Evolutionary conservation across 2,329 filamentous ascomycete species (phyloP).

Genomic region (Fusarium dimerum): DNA sequence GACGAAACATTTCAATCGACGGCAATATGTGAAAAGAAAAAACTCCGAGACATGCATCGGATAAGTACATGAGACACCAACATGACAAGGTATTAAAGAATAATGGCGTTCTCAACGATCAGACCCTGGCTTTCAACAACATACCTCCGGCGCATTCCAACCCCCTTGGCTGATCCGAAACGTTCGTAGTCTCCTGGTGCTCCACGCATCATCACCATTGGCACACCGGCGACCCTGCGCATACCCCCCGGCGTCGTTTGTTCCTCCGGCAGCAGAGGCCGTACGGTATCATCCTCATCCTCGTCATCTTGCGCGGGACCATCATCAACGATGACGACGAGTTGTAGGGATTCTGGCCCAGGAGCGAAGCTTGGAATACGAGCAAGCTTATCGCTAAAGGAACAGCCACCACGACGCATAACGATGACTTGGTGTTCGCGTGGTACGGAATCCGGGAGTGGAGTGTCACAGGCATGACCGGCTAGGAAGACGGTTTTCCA

Average conservation of each 20-base stretch:
- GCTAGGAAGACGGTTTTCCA: slow-evolving; percentile 75
- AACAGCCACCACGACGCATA: slow-evolving; percentile 79
- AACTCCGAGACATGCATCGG: slow-evolving; percentile 26
- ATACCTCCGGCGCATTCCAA: slow-evolving; percentile 79
- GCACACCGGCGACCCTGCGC: slow-evolving; percentile 69
- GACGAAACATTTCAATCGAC: no score
- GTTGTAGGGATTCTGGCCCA: slow-evolving; percentile 62
- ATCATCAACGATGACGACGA: slow-evolving; percentile 77
- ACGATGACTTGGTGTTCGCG: slow-evolving; percentile 75
- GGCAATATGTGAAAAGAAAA: no score
- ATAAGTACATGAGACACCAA: no score
- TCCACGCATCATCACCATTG: slow-evolving; percentile 81
- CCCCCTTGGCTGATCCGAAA: slow-evolving; percentile 61
- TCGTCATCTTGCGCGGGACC: slow-evolving; percentile 35
- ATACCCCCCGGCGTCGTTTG: slow-evolving; percentile 74
- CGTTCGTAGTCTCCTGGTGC: slow-evolving; percentile 61
- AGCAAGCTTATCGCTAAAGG: slow-evolving; percentile 77
- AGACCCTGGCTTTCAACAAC: slow-evolving; percentile 79
- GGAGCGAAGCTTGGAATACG: slow-evolving; percentile 81
- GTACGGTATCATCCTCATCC: slow-evolving; percentile 37
- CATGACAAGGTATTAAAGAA: slow-evolving; percentile 40
- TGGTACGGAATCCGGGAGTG: slow-evolving; percentile 51
- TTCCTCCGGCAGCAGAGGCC: slow-evolving; percentile 72
- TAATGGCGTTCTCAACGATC: slow-evolving; percentile 75
- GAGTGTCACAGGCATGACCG: slow-evolving; percentile 65